Evolutionary conservation across 306 rosid genomes (phyloP), one percentile per base, ranked within the genome.

Genomic region (Comarum palustre): DNA sequence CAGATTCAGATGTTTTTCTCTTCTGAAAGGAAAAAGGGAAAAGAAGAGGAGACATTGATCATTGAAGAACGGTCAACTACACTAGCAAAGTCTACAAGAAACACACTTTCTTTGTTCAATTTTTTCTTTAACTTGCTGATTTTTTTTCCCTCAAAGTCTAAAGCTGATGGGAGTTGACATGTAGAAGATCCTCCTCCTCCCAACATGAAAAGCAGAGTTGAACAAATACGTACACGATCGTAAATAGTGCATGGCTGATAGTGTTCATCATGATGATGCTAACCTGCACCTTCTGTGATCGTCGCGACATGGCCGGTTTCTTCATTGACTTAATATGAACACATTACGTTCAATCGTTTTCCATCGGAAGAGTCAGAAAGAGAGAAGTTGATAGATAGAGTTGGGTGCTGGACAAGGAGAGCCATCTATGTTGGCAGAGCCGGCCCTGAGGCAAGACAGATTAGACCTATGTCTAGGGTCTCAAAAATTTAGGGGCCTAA

Each of bases 371-470:
- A 31, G 59, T 7, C 12, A 42, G 58, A 34, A 17, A 42, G 27
- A 42, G 27, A 19, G 39, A 25, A 2, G 27, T 41, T 54, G 42
- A 36, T 41, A 36, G 34, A 11, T 2, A 19, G 57, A 47, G 65
- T 67, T n/a, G 36, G 50, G 72, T 43, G 58, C 29, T 74, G 73
- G 76, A 63, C 79, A 47, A 32, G 71, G 66, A 69, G 73, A 69
- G 77, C 69, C 74, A 69, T 63, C 8, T 47, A n/a, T 82, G 85
- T 77, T 80, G 71, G 83, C n/a, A n/a, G n/a, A n/a, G n/a, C n/a
- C n/a, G n/a, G n/a, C n/a, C n/a, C n/a, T n/a, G n/a, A n/a, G n/a
- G n/a, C n/a, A n/a, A n/a, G n/a, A n/a, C n/a, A n/a, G n/a, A n/a
- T n/a, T n/a, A n/a, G n/a, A n/a, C n/a, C n/a, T n/a, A n/a, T n/a